A percentile compares a stretch with the other conserved stretches of the same genome.
phyloP scores from a whole-genome alignment of 768 basidiomycete genomes.

The Suillus sp. region DNA sequence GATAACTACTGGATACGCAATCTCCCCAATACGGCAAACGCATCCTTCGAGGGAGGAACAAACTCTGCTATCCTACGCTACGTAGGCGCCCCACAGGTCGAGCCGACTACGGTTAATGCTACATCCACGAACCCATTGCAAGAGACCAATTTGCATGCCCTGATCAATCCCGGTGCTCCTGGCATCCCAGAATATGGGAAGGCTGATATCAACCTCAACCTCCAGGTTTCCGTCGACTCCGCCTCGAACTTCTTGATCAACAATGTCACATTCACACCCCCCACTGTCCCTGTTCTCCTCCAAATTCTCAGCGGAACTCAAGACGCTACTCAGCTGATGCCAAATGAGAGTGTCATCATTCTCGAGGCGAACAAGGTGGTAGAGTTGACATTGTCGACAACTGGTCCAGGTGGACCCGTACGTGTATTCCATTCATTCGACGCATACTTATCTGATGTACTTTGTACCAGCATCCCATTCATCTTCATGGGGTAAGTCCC shows the following conservation, averaged over 20 bases:
- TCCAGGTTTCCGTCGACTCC: conserved; percentile 12
- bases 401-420: conserved; percentile 13
- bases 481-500: conserved; percentile 44
- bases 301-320: conserved; percentile 46
- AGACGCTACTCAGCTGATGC: conserved; percentile 29
- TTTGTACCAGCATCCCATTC: conserved; percentile 41
- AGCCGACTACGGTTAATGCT: conserved; percentile 42
- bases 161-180: conserved; percentile 36
- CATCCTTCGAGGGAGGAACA: conserved; percentile 39
- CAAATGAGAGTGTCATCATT: conserved; percentile 25
- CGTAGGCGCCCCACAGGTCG: conserved; percentile 36
- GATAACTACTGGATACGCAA: conserved; percentile 53
- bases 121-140: conserved; percentile 27
- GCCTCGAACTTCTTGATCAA: conserved; percentile 19
- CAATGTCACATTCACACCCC: conserved; percentile 21
- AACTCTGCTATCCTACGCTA: conserved; percentile 61
- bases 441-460: neutral
- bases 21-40: conserved; percentile 24
- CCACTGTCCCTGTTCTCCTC: conserved; percentile 43
- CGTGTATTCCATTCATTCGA: neutral
- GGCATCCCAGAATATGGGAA: conserved; percentile 39
- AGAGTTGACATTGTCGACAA: conserved; percentile 20
- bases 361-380: conserved; percentile 32
- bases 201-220: conserved; percentile 42
- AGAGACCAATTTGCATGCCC: conserved; percentile 33